Evolutionary conservation across 2,329 filamentous ascomycete species (phyloP).

Genomic region (Fusarium sublunatum): DNA sequence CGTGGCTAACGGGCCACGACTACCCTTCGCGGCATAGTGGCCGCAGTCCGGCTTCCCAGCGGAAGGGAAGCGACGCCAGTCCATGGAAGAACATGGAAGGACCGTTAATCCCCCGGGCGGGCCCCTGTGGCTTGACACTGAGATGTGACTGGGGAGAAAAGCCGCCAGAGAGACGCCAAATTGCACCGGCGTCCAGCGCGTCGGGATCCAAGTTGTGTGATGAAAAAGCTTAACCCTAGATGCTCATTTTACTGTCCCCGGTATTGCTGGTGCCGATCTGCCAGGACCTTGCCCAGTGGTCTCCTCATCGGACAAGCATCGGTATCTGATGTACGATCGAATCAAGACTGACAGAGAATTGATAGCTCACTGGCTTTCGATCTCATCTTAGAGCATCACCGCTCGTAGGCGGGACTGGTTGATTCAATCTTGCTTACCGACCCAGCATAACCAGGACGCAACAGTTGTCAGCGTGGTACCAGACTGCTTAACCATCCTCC

Average conservation of each 20-base stretch:
- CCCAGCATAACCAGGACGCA: constrained; percentile 3
- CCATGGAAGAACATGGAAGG: constrained; percentile 44
- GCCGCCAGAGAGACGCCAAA: constrained; percentile 8
- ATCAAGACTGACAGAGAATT: constrained; percentile 17
- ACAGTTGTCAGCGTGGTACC: constrained; percentile 19
- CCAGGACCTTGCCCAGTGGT: constrained; percentile 16
- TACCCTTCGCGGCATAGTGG: constrained; percentile 43
- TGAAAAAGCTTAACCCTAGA: constrained; percentile 37
- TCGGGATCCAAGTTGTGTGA: constrained; percentile 31
- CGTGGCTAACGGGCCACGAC: constrained; percentile 38
- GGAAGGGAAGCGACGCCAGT: constrained; percentile 42
- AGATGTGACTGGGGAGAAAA: constrained; percentile 26
- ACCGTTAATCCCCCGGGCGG: constrained; percentile 29
- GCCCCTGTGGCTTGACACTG: constrained; percentile 23
- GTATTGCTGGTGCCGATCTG: constrained; percentile 32
- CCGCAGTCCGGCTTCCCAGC: constrained; percentile 40
- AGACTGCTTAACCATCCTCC: constrained; percentile 28
- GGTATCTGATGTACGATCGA: constrained; percentile 24
- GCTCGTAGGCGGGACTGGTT: constrained; percentile 10
- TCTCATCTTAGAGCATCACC: neutral
- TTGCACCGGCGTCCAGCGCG: constrained; percentile 36
- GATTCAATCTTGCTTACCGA: constrained; percentile 14
- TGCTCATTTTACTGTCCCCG: constrained; percentile 41
- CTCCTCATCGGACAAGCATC: constrained; percentile 30
- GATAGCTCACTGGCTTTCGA: constrained; percentile 2